phyloP scores from a whole-genome alignment of 2,329 filamentous ascomycete species.

The Pseudocercospora crystallina region DNA sequence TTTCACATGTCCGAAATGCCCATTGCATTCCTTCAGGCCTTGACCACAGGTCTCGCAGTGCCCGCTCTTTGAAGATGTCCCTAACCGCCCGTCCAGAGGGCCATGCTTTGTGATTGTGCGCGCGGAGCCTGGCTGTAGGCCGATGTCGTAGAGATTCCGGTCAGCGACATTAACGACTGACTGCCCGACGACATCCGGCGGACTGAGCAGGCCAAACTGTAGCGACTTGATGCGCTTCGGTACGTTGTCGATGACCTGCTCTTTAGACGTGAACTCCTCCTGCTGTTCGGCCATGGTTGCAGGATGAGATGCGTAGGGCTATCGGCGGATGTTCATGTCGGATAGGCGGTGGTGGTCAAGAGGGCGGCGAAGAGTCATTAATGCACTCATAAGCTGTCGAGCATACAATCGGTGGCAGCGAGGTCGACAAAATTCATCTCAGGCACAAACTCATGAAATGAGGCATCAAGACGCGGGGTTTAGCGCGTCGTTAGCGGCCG shows the following conservation, averaged over 20 bases:
- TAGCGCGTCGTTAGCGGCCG: no score
- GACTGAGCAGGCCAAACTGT: constrained; percentile 88
- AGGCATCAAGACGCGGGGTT: no score
- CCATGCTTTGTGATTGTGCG: constrained; percentile 77
- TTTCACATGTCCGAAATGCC: constrained; percentile 92
- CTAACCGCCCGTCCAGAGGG: constrained; percentile 82
- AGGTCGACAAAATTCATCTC: no score
- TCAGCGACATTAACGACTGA: constrained; percentile 94
- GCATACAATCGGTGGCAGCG: no score
- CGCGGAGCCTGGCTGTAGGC: constrained; percentile 50
- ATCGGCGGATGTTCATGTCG: constrained; percentile 18
- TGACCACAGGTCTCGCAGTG: constrained; percentile 82
- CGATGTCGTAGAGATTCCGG: constrained; percentile 87
- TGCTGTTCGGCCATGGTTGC: constrained; percentile 19
- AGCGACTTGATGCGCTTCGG: constrained; percentile 91
- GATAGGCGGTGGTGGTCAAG: neutral
- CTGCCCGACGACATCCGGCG: constrained; percentile 90
- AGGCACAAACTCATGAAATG: no score
- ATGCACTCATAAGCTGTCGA: no score
- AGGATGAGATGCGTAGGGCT: constrained; percentile 10
- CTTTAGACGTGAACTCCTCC: constrained; percentile 55
- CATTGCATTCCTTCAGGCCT: constrained; percentile 79
- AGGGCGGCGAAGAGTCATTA: constrained; percentile 7
- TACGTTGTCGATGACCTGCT: constrained; percentile 83
- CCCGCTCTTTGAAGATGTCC: constrained; percentile 80